A percentile compares a stretch with the other conserved stretches of the same genome.
phyloP scores from a whole-genome alignment of 108 stramenopile genomes.

The Cyclotella distinguenda region DNA sequence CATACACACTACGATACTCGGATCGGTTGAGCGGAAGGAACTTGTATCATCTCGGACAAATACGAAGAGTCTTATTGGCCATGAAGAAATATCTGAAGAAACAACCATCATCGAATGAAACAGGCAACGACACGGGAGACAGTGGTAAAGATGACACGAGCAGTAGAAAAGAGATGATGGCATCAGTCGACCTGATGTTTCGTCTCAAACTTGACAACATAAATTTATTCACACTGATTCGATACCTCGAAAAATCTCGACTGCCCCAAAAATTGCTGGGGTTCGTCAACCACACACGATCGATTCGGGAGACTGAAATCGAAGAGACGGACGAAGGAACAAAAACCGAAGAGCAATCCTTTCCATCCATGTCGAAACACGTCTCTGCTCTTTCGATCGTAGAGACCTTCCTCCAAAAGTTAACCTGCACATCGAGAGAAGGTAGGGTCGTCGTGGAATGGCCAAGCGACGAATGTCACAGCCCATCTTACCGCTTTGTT shows the following conservation, averaged over 20 bases:
- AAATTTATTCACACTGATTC: conserved; percentile 89
- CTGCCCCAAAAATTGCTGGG: conserved; percentile 90
- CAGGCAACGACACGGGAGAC: conserved; percentile 10
- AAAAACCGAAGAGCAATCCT: not conserved
- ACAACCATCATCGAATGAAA: conserved; percentile 16
- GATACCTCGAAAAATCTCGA: conserved; percentile 81
- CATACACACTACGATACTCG: conserved; percentile 58
- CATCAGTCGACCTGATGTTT: conserved; percentile 80
- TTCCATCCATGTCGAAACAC: conserved; percentile 66
- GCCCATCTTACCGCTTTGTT: conserved; percentile 66
- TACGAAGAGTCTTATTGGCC: conserved; percentile 67
- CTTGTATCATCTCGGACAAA: conserved; percentile 80
- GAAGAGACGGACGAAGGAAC: not conserved
- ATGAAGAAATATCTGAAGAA: conserved; percentile 54
- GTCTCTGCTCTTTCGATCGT: conserved; percentile 82
- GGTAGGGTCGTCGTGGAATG: conserved; percentile 75
- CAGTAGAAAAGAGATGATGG: conserved; percentile 54
- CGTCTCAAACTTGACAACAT: conserved; percentile 81
- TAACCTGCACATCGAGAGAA: conserved; percentile 55
- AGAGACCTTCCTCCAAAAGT: conserved; percentile 70
- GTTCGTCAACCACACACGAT: conserved; percentile 51
- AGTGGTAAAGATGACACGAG: conserved; percentile 2
- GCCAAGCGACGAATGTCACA: conserved; percentile 26
- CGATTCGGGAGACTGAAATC: conserved; percentile 4
- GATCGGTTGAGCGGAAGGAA: conserved; percentile 67